Percentiles rank a stretch among this genome's conserved stretches.
These are phyloP conservation scores for Chlamydomonas schloesseri DNA, from an alignment of 139 green algal genomes.

Conservation along the genomic window DNA sequence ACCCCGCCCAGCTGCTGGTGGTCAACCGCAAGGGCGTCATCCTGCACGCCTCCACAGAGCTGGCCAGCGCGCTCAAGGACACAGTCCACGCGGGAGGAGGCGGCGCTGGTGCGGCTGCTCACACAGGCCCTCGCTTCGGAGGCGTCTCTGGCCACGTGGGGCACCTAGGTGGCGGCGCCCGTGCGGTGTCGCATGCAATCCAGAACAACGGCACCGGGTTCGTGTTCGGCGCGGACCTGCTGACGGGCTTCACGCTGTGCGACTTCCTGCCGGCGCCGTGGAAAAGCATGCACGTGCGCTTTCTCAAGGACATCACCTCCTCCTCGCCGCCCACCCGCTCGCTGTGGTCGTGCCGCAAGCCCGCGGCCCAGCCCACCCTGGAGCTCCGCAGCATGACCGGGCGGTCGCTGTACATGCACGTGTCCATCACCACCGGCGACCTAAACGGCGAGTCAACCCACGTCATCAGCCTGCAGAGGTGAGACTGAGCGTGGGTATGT, in stretches of 20 bases:
- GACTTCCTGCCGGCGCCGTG: slow-evolving; percentile 26
- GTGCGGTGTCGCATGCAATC: too few species aligned
- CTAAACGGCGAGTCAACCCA: neutral
- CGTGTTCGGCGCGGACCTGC: neutral
- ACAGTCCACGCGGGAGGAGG: too few species aligned
- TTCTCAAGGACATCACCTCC: slow-evolving; percentile 12
- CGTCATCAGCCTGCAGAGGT: neutral
- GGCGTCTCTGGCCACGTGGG: too few species aligned
- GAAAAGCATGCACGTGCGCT: slow-evolving; percentile 23
- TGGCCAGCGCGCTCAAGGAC: too few species aligned
- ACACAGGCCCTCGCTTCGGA: too few species aligned
- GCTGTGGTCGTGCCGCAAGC: slow-evolving; percentile 13
- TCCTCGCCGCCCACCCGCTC: neutral
- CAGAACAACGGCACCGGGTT: too few species aligned
- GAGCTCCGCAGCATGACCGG: slow-evolving; percentile 9
- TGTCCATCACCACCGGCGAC: neutral
- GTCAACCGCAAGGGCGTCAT: neutral
- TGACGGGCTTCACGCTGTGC: neutral
- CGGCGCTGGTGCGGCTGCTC: too few species aligned
- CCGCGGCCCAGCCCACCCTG: neutral
- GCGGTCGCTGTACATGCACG: slow-evolving; percentile 3
- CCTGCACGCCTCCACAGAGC: too few species aligned
- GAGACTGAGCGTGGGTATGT: too few species aligned
- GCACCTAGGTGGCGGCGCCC: too few species aligned
- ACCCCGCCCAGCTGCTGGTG: neutral